Conservation (phyloP, 192 early-diverging fungal genomes). For the Podila clonocystis region DNA sequence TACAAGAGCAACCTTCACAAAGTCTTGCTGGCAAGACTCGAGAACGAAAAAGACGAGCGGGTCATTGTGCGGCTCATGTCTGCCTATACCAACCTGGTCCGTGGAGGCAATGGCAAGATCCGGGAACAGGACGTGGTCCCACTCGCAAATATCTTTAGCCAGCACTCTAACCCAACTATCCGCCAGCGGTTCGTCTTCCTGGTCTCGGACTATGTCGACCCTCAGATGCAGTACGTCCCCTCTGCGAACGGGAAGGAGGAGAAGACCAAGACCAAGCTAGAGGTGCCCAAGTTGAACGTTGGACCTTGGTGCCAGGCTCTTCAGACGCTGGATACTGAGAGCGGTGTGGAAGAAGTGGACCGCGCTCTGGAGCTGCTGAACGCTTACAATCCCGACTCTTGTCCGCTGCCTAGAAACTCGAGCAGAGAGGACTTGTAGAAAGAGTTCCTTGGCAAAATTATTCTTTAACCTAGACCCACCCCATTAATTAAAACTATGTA, state of each 20-base stretch:
- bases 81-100: constrained; percentile 38
- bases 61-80: constrained; percentile 28
- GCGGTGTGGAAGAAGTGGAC: constrained; percentile 26
- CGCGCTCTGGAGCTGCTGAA: constrained; percentile 30
- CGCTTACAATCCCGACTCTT: constrained; percentile 34
- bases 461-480: too few species aligned
- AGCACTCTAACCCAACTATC: constrained; percentile 7
- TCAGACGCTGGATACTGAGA: constrained; percentile 2
- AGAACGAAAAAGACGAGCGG: constrained; percentile 19
- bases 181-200: constrained; percentile 30
- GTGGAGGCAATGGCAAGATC: constrained; percentile 16
- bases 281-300: constrained; percentile 10
- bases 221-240: constrained; percentile 34
- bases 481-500: neutral
- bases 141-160: constrained; percentile 22
- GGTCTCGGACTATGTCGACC: constrained; percentile 42
- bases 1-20: constrained; percentile 34
- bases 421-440: constrained; percentile 27
- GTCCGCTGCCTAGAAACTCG: constrained; percentile 4
- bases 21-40: constrained; percentile 15
- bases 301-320: constrained; percentile 47
- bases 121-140: constrained; percentile 25
- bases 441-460: too few species aligned
- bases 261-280: neutral
- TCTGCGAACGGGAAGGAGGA: neutral